These are phyloP conservation scores for Aspergillus cristatus DNA, from an alignment of 495 filamentous ascomycete species.

Conservation along the genomic window DNA sequence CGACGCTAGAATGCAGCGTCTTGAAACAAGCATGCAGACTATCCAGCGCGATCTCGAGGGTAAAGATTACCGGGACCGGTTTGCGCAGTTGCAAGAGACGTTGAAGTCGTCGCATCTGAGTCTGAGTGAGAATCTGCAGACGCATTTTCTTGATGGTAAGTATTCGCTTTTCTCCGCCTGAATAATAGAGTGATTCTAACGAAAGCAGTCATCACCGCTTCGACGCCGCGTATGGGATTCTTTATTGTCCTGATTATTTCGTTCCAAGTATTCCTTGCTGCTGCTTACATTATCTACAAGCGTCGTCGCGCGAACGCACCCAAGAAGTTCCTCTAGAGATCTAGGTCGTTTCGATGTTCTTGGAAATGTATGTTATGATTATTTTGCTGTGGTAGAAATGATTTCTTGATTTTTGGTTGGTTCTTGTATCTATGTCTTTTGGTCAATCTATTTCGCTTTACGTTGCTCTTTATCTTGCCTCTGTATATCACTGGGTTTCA, in stretches of 20 bases:
- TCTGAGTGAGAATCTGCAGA: slow-evolving; percentile 45
- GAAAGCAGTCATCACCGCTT: slow-evolving; percentile 46
- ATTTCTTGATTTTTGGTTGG: too few species aligned
- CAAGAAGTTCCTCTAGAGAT: slow-evolving; percentile 79
- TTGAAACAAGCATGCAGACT: slow-evolving; percentile 46
- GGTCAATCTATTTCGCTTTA: too few species aligned
- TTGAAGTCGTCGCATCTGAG: slow-evolving; percentile 63
- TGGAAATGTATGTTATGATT: too few species aligned
- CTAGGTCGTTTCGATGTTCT: too few species aligned
- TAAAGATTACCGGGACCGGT: slow-evolving; percentile 62
- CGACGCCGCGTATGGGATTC: slow-evolving; percentile 57
- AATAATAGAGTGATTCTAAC: slow-evolving; percentile 5
- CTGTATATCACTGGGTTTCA: too few species aligned
- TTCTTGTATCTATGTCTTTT: too few species aligned
- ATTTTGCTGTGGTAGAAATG: too few species aligned
- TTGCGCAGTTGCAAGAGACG: slow-evolving; percentile 61
- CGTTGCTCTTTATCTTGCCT: too few species aligned
- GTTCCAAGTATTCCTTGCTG: slow-evolving; percentile 62
- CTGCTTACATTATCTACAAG: slow-evolving; percentile 73
- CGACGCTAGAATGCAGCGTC: slow-evolving; percentile 42
- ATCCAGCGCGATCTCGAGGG: slow-evolving; percentile 60
- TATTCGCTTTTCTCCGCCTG: background rate
- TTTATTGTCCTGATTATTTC: slow-evolving; percentile 68
- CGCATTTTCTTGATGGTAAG: slow-evolving; percentile 26
- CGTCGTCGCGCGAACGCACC: slow-evolving; percentile 60